Conservation (phyloP, 768 basidiomycete genomes). For the Tricholoma flavovirens region DNA sequence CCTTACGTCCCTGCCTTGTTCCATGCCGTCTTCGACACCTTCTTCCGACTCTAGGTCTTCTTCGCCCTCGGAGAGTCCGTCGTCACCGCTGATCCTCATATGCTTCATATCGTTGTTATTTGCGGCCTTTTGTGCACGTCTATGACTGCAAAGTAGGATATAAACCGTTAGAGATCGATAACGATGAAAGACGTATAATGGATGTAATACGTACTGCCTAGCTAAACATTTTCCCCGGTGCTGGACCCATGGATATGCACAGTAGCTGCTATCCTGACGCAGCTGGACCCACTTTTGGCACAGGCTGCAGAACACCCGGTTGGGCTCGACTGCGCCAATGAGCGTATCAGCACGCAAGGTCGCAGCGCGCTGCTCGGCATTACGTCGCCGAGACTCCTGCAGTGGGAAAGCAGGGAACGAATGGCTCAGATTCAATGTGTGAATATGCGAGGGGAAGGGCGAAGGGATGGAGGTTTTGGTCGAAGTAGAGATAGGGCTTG, state of each 20-base stretch:
- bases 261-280: constrained; percentile 71
- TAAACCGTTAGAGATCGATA: background rate
- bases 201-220: constrained; percentile 48
- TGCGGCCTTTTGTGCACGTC: constrained; percentile 49
- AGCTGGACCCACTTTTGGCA: constrained; percentile 84
- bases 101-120: constrained; percentile 30
- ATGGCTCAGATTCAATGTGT: constrained; percentile 14
- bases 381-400: constrained; percentile 65
- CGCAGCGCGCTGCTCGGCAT: constrained; percentile 75
- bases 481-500: constrained; percentile 6
- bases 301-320: constrained; percentile 65
- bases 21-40: constrained; percentile 12
- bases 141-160: constrained; percentile 38
- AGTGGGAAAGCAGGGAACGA: constrained; percentile 51
- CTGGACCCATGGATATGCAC: constrained; percentile 78
- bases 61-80: constrained; percentile 8
- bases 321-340: constrained; percentile 66
- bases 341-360: constrained; percentile 61
- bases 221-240: constrained; percentile 72
- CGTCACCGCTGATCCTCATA: constrained; percentile 25
- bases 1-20: background rate
- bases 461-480: constrained; percentile 8
- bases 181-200: background rate
- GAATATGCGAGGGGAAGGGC: constrained; percentile 8
- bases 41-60: constrained; percentile 30